These are phyloP conservation scores for Colletotrichum tanaceti DNA, from an alignment of 2,329 filamentous ascomycete genomes.

Conservation along the genomic window DNA sequence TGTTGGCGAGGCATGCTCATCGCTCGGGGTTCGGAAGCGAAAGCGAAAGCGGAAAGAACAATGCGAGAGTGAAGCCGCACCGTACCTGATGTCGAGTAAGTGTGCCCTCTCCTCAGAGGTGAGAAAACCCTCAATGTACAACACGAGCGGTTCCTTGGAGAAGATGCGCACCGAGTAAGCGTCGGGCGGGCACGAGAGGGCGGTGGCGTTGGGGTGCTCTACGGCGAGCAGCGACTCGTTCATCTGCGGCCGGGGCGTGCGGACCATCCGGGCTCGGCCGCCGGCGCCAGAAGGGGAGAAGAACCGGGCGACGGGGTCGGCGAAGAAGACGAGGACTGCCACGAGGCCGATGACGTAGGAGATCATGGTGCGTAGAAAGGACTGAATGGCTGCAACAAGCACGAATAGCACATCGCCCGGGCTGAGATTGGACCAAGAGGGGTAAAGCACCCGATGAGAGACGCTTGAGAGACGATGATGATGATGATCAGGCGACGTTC, in stretches of 20 bases:
- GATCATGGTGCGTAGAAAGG: slow-evolving; percentile 51
- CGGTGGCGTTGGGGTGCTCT: slow-evolving; percentile 53
- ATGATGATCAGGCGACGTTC: background rate
- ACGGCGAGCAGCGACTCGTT: slow-evolving; percentile 65
- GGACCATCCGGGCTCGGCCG: slow-evolving; percentile 42
- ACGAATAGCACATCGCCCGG: background rate
- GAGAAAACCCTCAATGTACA: slow-evolving; percentile 66
- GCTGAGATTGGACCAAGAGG: background rate
- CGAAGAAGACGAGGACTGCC: slow-evolving; percentile 57
- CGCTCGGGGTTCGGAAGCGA: background rate
- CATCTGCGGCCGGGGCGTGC: slow-evolving; percentile 57
- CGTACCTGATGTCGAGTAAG: slow-evolving; percentile 64
- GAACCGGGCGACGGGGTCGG: slow-evolving; percentile 56
- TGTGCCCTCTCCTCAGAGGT: slow-evolving; percentile 57
- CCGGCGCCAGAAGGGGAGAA: slow-evolving; percentile 46
- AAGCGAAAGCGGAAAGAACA: background rate
- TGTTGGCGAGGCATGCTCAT: background rate
- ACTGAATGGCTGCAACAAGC: background rate
- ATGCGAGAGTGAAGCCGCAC: slow-evolving; percentile 12
- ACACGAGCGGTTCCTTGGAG: slow-evolving; percentile 62
- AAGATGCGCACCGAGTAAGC: slow-evolving; percentile 60
- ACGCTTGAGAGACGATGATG: background rate
- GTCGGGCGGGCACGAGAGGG: slow-evolving; percentile 53
- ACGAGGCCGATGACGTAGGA: slow-evolving; percentile 58
- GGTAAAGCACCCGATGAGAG: background rate